Percentiles rank a stretch among this genome's conserved stretches.
phyloP scores from a whole-genome alignment of 2,329 filamentous ascomycete genomes.

The Mycosphaerella sp. region DNA sequence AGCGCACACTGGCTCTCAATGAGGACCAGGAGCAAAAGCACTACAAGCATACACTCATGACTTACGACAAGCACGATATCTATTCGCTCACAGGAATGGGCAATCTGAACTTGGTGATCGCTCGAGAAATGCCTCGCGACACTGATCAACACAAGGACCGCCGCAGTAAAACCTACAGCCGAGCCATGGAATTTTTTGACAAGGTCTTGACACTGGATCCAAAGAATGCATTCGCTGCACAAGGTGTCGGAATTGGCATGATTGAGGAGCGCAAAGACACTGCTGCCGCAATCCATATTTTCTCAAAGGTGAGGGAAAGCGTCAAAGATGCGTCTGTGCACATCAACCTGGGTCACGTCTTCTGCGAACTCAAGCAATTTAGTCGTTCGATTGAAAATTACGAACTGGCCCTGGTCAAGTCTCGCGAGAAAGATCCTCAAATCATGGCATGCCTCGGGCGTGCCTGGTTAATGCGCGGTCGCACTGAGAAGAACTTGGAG shows the following conservation, averaged over 20 bases:
- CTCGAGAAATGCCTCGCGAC: slow-evolving; percentile 89
- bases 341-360: slow-evolving; percentile 90
- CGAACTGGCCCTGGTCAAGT: slow-evolving; percentile 73
- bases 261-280: slow-evolving; percentile 92
- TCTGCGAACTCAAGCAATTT: slow-evolving; percentile 83
- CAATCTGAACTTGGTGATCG: slow-evolving; percentile 81
- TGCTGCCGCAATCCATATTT: slow-evolving; percentile 73
- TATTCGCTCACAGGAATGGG: slow-evolving; percentile 97
- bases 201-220: slow-evolving; percentile 93
- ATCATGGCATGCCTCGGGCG: slow-evolving; percentile 82
- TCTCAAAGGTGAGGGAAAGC: slow-evolving; percentile 85
- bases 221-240: slow-evolving; percentile 91
- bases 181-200: slow-evolving; percentile 96
- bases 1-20: slow-evolving; percentile 68
- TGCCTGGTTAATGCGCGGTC: slow-evolving; percentile 77
- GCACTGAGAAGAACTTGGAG: slow-evolving; percentile 57
- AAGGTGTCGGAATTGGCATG: slow-evolving; percentile 89
- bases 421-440: slow-evolving; percentile 61
- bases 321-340: slow-evolving; percentile 77
- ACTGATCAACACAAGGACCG: slow-evolving; percentile 88
- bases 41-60: slow-evolving; percentile 91
- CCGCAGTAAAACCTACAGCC: slow-evolving; percentile 76
- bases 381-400: slow-evolving; percentile 90
- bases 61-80: slow-evolving; percentile 95
- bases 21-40: slow-evolving; percentile 91